Evolutionary conservation across 345 rosid species (phyloP).

Genomic region (Geranium rotundifolium): DNA sequence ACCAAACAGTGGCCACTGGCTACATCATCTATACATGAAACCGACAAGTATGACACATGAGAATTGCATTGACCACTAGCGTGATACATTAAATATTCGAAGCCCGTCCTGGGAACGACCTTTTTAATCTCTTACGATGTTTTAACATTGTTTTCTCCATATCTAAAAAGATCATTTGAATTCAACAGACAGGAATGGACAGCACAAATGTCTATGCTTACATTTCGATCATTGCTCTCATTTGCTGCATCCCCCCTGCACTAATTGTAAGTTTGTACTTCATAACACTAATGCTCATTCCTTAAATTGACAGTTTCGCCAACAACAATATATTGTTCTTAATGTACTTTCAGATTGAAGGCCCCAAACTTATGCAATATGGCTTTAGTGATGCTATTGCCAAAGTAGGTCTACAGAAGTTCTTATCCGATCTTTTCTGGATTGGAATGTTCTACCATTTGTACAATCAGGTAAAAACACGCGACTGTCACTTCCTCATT

Average conservation of each 20-base stretch:
- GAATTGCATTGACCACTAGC: too few relatives aligned
- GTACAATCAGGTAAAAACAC: slow-evolving; percentile 65
- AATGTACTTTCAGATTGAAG: slow-evolving; percentile 52
- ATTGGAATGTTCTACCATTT: slow-evolving; percentile 98
- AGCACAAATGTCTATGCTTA: slow-evolving; percentile 90
- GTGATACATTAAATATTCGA: too few relatives aligned
- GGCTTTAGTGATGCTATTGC: slow-evolving; percentile 75
- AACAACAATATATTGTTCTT: neutral
- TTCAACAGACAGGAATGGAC: slow-evolving; percentile 91
- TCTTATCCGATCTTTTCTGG: slow-evolving; percentile 89
- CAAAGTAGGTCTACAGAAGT: slow-evolving; percentile 82
- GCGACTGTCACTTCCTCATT: too few relatives aligned
- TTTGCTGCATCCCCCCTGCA: slow-evolving; percentile 91
- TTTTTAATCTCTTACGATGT: too few relatives aligned
- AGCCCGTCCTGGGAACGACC: too few relatives aligned
- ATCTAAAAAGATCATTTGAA: neutral
- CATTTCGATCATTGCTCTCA: slow-evolving; percentile 87
- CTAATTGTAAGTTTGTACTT: slow-evolving; percentile 44
- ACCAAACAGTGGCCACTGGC: too few relatives aligned
- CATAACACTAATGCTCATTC: neutral
- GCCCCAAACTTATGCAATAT: slow-evolving; percentile 66
- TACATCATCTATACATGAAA: too few relatives aligned
- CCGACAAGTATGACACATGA: too few relatives aligned
- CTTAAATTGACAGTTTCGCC: neutral
- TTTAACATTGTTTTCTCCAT: neutral